Base-by-base conservation (phyloP, 768 basidiomycete genomes). In the Termitomyces sp. region DNA sequence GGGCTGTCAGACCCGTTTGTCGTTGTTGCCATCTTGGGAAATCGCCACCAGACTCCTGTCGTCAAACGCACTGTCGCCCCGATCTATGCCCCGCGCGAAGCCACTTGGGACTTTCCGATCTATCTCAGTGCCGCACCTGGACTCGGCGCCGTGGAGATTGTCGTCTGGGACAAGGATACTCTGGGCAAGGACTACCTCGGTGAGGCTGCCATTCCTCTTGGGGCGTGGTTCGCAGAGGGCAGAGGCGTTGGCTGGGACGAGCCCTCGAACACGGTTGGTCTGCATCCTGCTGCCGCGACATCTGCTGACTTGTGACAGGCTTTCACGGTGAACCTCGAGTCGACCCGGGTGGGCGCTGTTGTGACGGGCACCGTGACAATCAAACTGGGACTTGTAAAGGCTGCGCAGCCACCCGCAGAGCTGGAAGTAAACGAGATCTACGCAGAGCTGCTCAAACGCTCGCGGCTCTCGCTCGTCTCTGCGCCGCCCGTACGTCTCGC, bases 81-180 rank as follows among this genome's bases (percentile, higher is more conserved):
- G 0, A 67, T 72, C 1, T 96, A 82, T 61, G 62, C 75, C 0
- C 60, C 85, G 12, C 85, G 85, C 59, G 84, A 89, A 63, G 86
- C 92, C 12, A 94, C 92, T 0, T 98, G 94, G 68, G 91, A 96
- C 58, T 92, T 95, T 63, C 90, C 93, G 0, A 78, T 97, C 18
- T 91, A 89, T 63, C 77, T 88, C 18, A 88, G 10, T 4, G 48
- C 36, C 13, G 43, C 22, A 6, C 26, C 20, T 0, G 31, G 77
- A 46, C 78, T 91, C 5, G 88, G 89, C 34, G 84, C 80, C 2
- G 64, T 98, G 43, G 94, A 98, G 71, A 75, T 93, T 34, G 86
- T 97, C 13, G 79, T 94, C 0, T 99, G 96, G 95, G 94, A 95
- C 72, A 94, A 88, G 74, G 95, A 98, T 71, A 76, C 91, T 62